Conservation (phyloP, 352 stramenopile species). For the Aphanomyces invadans region DNA sequence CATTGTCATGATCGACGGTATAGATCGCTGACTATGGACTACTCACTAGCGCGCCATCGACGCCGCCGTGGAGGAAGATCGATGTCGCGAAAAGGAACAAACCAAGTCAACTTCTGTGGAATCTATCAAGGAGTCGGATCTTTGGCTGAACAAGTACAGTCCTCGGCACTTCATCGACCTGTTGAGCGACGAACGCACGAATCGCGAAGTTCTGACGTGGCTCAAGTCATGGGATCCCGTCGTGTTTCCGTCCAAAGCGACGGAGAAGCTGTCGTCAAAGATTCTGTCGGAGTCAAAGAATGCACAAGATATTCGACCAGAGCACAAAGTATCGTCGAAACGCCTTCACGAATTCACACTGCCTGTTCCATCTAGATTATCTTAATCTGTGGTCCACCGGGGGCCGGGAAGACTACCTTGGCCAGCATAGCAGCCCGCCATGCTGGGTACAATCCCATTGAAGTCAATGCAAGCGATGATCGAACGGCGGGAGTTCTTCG, state of each 20-base stretch:
- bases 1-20: conserved; percentile 7
- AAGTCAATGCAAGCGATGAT: conserved; percentile 98
- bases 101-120: not conserved
- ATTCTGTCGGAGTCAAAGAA: conserved; percentile 7
- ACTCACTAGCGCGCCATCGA: conserved; percentile 55
- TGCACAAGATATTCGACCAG: conserved; percentile 18
- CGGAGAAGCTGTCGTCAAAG: conserved; percentile 21
- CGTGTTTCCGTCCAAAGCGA: conserved; percentile 83
- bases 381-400: conserved; percentile 90
- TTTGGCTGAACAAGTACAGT: conserved; percentile 98
- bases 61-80: conserved; percentile 36
- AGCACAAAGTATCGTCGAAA: conserved; percentile 23
- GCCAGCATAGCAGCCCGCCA: conserved; percentile 94
- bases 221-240: conserved; percentile 94
- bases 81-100: conserved; percentile 22
- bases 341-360: not conserved
- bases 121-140: conserved; percentile 29
- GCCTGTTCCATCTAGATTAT: conserved; percentile 66
- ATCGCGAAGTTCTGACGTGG: conserved; percentile 92
- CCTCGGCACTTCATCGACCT: conserved; percentile 91
- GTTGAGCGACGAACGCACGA: conserved; percentile 94
- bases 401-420: conserved; percentile 95
- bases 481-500: conserved; percentile 85
- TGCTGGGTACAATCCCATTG: conserved; percentile 94
- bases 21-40: no score